These are phyloP conservation scores for Xylaria sp. DNA, from an alignment of 2,329 filamentous ascomycete species.

Conservation along the genomic window DNA sequence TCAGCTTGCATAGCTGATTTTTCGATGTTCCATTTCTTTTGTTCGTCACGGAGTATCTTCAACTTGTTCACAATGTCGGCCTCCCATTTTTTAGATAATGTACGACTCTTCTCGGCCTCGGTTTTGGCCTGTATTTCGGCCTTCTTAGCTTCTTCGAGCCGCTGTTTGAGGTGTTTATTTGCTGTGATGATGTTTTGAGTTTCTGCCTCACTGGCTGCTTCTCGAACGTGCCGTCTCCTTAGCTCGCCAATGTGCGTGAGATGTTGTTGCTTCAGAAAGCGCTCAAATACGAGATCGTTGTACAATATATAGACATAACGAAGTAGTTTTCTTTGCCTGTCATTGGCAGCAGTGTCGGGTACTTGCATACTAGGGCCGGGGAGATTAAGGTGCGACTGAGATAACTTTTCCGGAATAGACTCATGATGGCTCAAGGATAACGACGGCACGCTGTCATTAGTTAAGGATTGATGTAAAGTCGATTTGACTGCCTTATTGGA, in stretches of 20 bases:
- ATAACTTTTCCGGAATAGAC: conserved; percentile 54
- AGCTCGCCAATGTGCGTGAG: conserved; percentile 83
- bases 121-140: conserved; percentile 75
- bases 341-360: conserved; percentile 35
- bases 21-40: conserved; percentile 71
- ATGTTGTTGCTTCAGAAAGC: conserved; percentile 86
- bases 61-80: conserved; percentile 75
- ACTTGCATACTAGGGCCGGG: conserved; percentile 46
- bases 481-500: conserved; percentile 69
- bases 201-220: conserved; percentile 83
- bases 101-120: conserved; percentile 77
- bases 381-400: conserved; percentile 47
- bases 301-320: conserved; percentile 79
- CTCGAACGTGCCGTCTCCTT: conserved; percentile 77
- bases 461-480: conserved; percentile 64
- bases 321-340: conserved; percentile 66
- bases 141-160: conserved; percentile 78
- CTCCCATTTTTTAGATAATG: conserved; percentile 82
- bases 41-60: conserved; percentile 73
- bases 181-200: conserved; percentile 83
- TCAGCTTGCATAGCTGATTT: conserved; percentile 67
- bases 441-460: conserved; percentile 69
- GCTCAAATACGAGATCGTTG: conserved; percentile 85
- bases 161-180: conserved; percentile 78
- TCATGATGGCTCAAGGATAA: conserved; percentile 64